These are phyloP conservation scores for Mycena citricolor DNA, from an alignment of 1,284 basidiomycete genomes.

Conservation along the genomic window DNA sequence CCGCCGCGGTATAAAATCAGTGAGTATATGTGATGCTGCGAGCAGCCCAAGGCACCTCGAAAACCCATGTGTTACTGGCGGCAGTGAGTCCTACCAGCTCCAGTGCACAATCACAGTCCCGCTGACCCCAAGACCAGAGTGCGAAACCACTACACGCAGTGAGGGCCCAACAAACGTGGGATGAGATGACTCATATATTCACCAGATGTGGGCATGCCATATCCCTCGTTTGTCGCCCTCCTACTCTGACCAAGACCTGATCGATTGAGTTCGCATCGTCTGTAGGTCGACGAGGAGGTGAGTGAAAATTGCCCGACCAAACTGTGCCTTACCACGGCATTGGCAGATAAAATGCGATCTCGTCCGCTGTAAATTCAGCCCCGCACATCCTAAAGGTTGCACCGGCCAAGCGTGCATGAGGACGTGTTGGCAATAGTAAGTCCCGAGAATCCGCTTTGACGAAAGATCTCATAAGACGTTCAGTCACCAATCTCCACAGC, in stretches of 20 bases:
- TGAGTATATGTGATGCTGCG: constrained; percentile 4
- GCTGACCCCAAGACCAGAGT: constrained; percentile 17
- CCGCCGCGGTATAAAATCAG: constrained; percentile 19
- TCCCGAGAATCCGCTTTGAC: constrained; percentile 19
- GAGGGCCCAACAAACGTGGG: no score
- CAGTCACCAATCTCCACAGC: constrained; percentile 68
- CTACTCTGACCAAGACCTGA: not conserved
- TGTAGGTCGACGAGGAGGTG: constrained; percentile 66
- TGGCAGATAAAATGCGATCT: constrained; percentile 66
- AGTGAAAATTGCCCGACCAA: constrained; percentile 19
- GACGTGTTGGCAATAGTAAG: constrained; percentile 75
- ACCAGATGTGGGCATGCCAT: constrained; percentile 60
- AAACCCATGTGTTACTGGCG: constrained; percentile 23
- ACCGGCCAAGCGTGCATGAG: constrained; percentile 49
- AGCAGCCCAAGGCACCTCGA: not conserved
- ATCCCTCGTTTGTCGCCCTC: constrained; percentile 44
- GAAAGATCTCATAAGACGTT: not conserved
- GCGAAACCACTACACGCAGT: constrained; percentile 21
- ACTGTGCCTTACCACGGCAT: no score
- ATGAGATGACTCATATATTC: no score
- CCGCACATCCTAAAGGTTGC: constrained; percentile 53
- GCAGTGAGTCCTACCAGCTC: constrained; percentile 10
- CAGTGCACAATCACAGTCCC: not conserved
- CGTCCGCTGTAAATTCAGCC: constrained; percentile 64
- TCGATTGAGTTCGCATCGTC: constrained; percentile 4